Evolutionary conservation across 2,329 filamentous ascomycete genomes (phyloP).

Genomic region (Curvularia sp.): DNA sequence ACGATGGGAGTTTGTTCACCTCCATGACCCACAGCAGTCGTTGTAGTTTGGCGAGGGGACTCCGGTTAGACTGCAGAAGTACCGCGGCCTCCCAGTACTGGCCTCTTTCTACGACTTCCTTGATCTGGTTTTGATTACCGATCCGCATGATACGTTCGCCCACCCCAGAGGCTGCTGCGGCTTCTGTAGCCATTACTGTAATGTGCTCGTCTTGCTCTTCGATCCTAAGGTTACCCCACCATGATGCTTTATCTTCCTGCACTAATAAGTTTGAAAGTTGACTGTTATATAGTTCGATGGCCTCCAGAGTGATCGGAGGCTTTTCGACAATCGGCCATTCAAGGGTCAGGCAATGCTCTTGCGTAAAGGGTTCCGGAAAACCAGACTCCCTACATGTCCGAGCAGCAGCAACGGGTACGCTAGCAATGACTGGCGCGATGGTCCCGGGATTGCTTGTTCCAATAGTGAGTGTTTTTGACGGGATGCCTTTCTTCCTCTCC

Average conservation of each 20-base stretch:
- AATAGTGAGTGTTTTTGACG: background rate
- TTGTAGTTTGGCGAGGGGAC: too few relatives aligned
- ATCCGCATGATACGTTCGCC: background rate
- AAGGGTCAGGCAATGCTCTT: background rate
- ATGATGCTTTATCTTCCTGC: background rate
- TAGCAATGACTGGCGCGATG: background rate
- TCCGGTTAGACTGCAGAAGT: background rate
- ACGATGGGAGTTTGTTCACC: too few relatives aligned
- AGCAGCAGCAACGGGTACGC: background rate
- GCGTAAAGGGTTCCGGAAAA: background rate
- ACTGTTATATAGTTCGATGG: background rate
- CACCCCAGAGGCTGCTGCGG: background rate
- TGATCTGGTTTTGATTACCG: slow-evolving; percentile 3
- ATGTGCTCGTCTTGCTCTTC: background rate
- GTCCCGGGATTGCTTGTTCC: background rate
- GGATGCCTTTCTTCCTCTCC: slow-evolving; percentile 5
- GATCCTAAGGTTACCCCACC: background rate
- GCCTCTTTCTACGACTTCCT: slow-evolving; percentile 2
- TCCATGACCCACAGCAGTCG: too few relatives aligned
- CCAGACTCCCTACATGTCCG: background rate
- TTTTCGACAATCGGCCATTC: background rate
- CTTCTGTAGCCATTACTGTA: background rate
- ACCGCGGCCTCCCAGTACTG: background rate
- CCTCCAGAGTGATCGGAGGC: background rate
- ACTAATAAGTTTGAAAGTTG: background rate